Base-by-base conservation (phyloP, 1,139 yeast genomes). In the Kodamaea anthophila region DNA sequence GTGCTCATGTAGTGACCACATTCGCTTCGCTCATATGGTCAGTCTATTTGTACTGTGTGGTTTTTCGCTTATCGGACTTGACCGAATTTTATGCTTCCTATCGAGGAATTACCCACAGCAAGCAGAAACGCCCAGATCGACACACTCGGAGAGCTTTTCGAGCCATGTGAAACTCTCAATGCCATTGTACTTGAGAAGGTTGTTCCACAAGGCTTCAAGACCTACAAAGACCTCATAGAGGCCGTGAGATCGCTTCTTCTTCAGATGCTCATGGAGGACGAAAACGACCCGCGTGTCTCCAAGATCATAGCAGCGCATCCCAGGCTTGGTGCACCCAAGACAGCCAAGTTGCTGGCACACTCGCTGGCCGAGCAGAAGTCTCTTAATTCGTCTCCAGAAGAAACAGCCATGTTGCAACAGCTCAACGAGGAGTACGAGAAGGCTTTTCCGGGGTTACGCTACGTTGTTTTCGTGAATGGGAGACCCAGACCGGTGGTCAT, bases 391-490 rank as follows among this genome's bases (percentile, higher is more conserved):
- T 51, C 60, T 4, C 65, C 65, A 15, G 74, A 69, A 29, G 74
- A 77, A 33, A 66, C 74, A 2, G 48, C 42, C 19, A 58, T 60
- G 40, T 63, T 87, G 31, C 55, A 53, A 2, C 49, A 57, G 7
- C 58, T 83, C 44, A 87, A 87, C 46, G 65, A 62, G 2, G 44
- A 47, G 29, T 87, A 87, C 50, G 96, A 87, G 47, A 21, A 37
- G 7, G 62, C 63, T 5, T 87, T 83, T 45, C 94, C 94, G 0
- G 95, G 96, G 0, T 68, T 87, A 33, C 61, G 88, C 28, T 87
- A 83, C 49, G 95, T 87, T n/a, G 88, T 84, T 5, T 87, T 87
- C 53, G 96, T 87, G 15, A 84, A 85, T 53, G 95, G 95, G 1
- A 61, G 95, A 39, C 54, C 77, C 4, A 64, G 94, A 39, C 62